Percentiles rank a stretch among this genome's conserved stretches.
phyloP scores from a whole-genome alignment of 208 protist genomes.

The Balamuthia mandrillaris region DNA sequence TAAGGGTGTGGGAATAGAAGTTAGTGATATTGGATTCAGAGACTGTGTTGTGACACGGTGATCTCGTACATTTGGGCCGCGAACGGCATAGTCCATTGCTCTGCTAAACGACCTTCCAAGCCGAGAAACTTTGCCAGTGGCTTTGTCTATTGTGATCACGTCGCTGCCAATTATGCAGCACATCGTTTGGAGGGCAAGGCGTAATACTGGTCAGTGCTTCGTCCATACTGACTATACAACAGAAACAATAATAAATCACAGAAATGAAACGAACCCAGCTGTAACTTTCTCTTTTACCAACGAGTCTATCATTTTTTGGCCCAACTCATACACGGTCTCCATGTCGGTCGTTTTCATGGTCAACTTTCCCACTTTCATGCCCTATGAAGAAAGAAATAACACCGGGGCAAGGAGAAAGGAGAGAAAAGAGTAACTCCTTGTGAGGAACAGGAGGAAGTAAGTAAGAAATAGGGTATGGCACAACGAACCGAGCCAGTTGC shows the following conservation, averaged over 20 bases:
- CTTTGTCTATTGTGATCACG: constrained; percentile 99
- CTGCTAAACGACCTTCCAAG: constrained; percentile 95
- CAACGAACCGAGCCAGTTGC: constrained; percentile 68
- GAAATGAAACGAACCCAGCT: constrained; percentile 71
- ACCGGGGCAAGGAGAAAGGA: not conserved
- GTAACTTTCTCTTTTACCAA: constrained; percentile 98
- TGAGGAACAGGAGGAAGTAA: not conserved
- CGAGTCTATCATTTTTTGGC: constrained; percentile 99
- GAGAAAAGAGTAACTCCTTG: not conserved
- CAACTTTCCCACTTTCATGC: constrained; percentile 92
- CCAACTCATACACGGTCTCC: constrained; percentile 99
- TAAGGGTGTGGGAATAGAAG: not conserved
- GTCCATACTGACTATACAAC: too few relatives aligned
- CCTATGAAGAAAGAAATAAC: not conserved
- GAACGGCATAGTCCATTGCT: constrained; percentile 88
- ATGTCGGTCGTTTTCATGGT: constrained; percentile 99
- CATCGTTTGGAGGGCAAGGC: not conserved
- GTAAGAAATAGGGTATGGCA: not conserved
- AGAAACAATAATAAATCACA: not conserved
- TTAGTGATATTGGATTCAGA: not conserved
- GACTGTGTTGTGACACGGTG: not conserved
- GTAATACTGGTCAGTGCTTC: too few relatives aligned
- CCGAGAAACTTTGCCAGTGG: constrained; percentile 94
- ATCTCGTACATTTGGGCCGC: constrained; percentile 58
- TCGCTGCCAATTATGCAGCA: constrained; percentile 72